These are phyloP conservation scores for Tolypocladium tropicale DNA, from an alignment of 2,329 filamentous ascomycete genomes.

Conservation along the genomic window DNA sequence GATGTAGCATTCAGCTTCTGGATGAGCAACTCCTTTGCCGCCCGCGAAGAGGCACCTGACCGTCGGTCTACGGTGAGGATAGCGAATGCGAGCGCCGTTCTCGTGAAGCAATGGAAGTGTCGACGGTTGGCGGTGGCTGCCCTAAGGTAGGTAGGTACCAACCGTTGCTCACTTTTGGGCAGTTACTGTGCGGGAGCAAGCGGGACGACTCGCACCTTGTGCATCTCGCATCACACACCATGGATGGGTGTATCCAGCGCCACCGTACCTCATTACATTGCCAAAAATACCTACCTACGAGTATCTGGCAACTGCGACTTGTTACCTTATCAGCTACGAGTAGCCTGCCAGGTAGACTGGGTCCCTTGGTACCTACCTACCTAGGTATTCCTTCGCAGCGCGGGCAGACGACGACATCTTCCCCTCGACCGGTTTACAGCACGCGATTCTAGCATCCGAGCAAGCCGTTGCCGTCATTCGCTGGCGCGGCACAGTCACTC, in stretches of 20 bases:
- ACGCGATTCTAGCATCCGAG: background rate
- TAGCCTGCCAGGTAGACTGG: no score
- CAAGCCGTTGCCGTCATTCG: background rate
- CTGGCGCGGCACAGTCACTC: background rate
- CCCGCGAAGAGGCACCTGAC: background rate
- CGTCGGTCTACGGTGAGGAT: background rate
- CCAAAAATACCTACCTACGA: no score
- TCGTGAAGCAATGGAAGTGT: no score
- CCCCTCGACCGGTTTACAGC: background rate
- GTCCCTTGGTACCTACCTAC: no score
- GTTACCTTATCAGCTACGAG: no score
- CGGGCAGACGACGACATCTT: no score
- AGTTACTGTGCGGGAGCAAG: background rate
- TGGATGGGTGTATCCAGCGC: no score
- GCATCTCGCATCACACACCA: background rate
- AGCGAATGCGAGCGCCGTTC: background rate
- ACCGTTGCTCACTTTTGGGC: background rate
- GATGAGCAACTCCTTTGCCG: no score
- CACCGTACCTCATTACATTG: no score
- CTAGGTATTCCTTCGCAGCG: no score
- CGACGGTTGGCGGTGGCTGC: no score
- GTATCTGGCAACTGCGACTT: no score
- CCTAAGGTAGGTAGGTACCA: background rate
- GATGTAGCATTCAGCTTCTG: background rate
- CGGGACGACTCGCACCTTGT: background rate